Evolutionary conservation across 2,329 filamentous ascomycete species (phyloP).

Genomic region (Pleomassaria siparia): DNA sequence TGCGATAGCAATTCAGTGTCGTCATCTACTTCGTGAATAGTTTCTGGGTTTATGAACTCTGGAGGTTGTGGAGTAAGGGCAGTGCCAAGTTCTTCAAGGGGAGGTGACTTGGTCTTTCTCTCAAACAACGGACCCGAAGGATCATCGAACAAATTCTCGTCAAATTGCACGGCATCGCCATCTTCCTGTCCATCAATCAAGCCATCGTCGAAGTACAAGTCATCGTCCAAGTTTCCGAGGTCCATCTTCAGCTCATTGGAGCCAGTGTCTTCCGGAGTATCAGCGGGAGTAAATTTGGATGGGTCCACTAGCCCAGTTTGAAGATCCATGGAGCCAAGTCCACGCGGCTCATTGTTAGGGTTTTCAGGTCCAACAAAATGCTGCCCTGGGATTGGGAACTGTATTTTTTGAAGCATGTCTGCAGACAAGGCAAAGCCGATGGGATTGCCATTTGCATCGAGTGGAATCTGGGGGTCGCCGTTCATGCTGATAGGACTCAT

Average conservation of each 20-base stretch:
- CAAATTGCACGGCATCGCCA: conserved; percentile 60
- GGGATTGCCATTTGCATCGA: conserved; percentile 32
- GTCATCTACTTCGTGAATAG: conserved; percentile 37
- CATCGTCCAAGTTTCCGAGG: conserved; percentile 46
- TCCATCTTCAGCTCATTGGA: conserved; percentile 12
- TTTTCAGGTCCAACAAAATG: conserved; percentile 11
- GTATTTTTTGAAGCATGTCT: conserved; percentile 22
- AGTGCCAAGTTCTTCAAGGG: conserved; percentile 15
- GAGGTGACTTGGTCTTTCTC: conserved; percentile 46
- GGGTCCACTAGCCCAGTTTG: conserved; percentile 10
- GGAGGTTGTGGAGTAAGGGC: conserved; percentile 19
- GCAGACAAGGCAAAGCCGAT: conserved; percentile 39
- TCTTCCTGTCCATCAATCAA: conserved; percentile 56
- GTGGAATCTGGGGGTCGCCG: conserved; percentile 28
- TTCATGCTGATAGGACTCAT: conserved; percentile 25
- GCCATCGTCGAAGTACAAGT: conserved; percentile 71
- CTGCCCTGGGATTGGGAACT: conserved; percentile 9
- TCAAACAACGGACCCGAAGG: conserved; percentile 47
- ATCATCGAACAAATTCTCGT: conserved; percentile 73
- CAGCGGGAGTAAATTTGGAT: conserved; percentile 10
- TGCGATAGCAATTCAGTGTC: conserved; percentile 29
- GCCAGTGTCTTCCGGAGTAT: conserved; percentile 10
- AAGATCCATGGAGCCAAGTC: conserved; percentile 23
- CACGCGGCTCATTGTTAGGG: conserved; percentile 10
- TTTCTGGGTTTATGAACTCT: conserved; percentile 21